Base-by-base conservation (phyloP, 2,329 filamentous ascomycete species). In the Aspergillus sp. region DNA sequence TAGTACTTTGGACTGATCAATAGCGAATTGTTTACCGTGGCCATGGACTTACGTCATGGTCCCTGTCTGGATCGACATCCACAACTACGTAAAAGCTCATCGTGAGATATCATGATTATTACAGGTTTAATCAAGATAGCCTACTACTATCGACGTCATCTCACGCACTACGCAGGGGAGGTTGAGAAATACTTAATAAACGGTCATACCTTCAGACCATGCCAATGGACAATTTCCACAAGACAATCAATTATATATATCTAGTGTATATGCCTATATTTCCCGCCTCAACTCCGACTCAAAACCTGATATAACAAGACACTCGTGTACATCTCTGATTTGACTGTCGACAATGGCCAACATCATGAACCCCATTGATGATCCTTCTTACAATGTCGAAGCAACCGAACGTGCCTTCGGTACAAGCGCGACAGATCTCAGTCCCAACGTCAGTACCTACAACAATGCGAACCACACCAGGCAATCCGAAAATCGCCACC, bases 291-390 rank as follows among this genome's bases (percentile, higher is more conserved):
- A 13, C 12, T 41, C 19, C 13, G 6, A 8, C 21, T 28, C 47
- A 32, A 36, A 36, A 2, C 32, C 32, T 36, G 12, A 13, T 13
- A 36, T 5, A 36, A 36, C 10, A 36, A 15, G 32, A 36, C 32
- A 13, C 10, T 13, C 10, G 4, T 12, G 32, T 15, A 12, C 6
- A 28, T 49, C n/a, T 36, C n/a, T 17, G 15, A 10, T 17, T 25
- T 25, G 13, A 6, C 10, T 53, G 15, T 39, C 15, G 19, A 41
- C n/a, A 38, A 53, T 53, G 51, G n/a, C 51, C 21, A 53, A 53
- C 32, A 53, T 53, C 30, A 41, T 53, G 51, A 25, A 53, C 21
- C 51, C 51, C n/a, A 53, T 53, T 10, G 51, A 53, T 41, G 51
- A 43, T 39, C 51, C 51, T 12, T 53, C 51, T 10, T 53, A 53